A percentile compares a stretch with the other conserved stretches of the same genome.
These are phyloP conservation scores for Penicillium sp. DNA, from an alignment of 2,329 filamentous ascomycete species.

Conservation along the genomic window DNA sequence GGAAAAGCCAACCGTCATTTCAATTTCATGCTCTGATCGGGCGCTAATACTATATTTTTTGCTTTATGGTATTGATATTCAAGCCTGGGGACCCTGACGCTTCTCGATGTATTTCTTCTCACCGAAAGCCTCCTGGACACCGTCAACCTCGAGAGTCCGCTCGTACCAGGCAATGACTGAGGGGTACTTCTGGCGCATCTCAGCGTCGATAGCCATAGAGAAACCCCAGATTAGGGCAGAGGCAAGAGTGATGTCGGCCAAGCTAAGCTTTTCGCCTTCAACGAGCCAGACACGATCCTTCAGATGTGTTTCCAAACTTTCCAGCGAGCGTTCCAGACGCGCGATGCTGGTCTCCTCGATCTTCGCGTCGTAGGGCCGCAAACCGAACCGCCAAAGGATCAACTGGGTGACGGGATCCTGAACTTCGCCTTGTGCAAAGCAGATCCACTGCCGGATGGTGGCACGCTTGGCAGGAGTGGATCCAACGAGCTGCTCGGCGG, in stretches of 20 bases:
- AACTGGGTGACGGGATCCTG: conserved; percentile 17
- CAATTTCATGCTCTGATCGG: not conserved
- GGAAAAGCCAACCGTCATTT: not conserved
- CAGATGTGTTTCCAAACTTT: conserved; percentile 22
- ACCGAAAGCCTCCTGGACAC: conserved; percentile 30
- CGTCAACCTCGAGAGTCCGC: conserved; percentile 20
- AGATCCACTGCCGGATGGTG: conserved; percentile 49
- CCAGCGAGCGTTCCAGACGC: conserved; percentile 22
- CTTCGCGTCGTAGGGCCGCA: conserved; percentile 21
- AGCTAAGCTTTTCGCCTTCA: conserved; percentile 21
- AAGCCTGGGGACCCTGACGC: conserved; percentile 15
- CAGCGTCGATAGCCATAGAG: conserved; percentile 23
- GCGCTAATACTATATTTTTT: not conserved
- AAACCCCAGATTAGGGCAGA: conserved; percentile 29
- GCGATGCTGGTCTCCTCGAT: conserved; percentile 18
- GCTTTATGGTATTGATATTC: not conserved
- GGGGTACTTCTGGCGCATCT: conserved; percentile 29
- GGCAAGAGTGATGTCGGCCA: conserved; percentile 32
- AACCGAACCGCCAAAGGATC: conserved; percentile 23
- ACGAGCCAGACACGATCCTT: conserved; percentile 25
- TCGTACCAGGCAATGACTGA: conserved; percentile 27
- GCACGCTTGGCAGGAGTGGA: conserved; percentile 43
- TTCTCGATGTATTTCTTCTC: conserved; percentile 29
- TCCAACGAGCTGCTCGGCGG: conserved; percentile 48
- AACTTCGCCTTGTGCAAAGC: conserved; percentile 40